Conservation (phyloP, 768 basidiomycete genomes). For the Rhodocollybia butyracea region DNA sequence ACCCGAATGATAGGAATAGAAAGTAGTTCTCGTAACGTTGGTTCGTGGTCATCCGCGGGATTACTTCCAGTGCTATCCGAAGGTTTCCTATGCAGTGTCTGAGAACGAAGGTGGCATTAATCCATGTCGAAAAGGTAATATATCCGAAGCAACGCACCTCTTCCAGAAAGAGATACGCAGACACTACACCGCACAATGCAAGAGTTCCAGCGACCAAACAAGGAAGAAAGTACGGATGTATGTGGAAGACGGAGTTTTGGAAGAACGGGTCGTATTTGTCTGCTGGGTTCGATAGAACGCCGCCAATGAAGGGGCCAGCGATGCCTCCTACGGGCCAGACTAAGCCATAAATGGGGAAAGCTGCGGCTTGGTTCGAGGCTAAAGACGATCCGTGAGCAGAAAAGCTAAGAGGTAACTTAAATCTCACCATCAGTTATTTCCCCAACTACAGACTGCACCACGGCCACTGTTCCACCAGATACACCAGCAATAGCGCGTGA, state of each 20-base stretch:
- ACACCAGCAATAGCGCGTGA: slow-evolving; percentile 58
- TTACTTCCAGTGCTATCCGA: too few relatives aligned
- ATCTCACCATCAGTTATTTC: slow-evolving; percentile 51
- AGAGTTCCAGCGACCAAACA: slow-evolving; percentile 46
- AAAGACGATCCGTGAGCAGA: neutral
- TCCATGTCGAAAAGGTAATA: too few relatives aligned
- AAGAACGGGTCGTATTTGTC: slow-evolving; percentile 47
- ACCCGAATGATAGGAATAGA: slow-evolving; percentile 53
- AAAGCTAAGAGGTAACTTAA: too few relatives aligned
- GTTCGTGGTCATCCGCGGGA: neutral
- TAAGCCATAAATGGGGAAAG: slow-evolving; percentile 52
- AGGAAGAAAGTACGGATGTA: slow-evolving; percentile 61
- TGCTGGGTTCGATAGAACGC: slow-evolving; percentile 55
- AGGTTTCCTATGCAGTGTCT: neutral
- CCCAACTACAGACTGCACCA: slow-evolving; percentile 59
- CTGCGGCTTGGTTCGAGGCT: slow-evolving; percentile 53
- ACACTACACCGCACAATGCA: slow-evolving; percentile 36
- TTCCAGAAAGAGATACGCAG: slow-evolving; percentile 48
- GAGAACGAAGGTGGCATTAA: neutral
- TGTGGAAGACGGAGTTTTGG: slow-evolving; percentile 37
- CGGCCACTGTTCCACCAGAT: slow-evolving; percentile 62
- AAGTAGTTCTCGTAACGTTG: slow-evolving; percentile 32
- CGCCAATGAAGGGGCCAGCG: slow-evolving; percentile 59
- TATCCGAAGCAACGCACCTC: too few relatives aligned
- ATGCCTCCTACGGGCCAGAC: slow-evolving; percentile 3